A percentile compares a stretch with the other conserved stretches of the same genome.
Conservation (phyloP, 2,329 filamentous ascomycete species). For the Colletotrichum limetticola region DNA sequence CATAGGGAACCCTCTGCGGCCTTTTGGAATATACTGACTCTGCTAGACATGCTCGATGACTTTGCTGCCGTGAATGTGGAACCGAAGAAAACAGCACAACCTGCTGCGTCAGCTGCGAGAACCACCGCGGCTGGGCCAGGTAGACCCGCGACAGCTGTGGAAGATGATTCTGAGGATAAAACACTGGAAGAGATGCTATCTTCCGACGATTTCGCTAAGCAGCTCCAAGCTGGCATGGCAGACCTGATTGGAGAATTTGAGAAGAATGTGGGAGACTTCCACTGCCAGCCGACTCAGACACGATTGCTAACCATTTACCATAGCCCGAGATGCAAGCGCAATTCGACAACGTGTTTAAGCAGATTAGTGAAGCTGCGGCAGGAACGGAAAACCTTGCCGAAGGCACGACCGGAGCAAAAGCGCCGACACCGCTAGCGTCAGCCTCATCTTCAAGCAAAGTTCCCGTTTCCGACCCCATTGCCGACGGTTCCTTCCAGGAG, state of each 20-base stretch:
- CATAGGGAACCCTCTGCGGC: neutral
- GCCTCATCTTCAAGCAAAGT: slow-evolving; percentile 38
- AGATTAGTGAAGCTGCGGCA: slow-evolving; percentile 67
- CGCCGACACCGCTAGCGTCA: slow-evolving; percentile 39
- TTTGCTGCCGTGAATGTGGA: slow-evolving; percentile 77
- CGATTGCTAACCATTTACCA: slow-evolving; percentile 1
- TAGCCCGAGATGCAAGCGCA: slow-evolving; percentile 80
- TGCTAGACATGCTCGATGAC: slow-evolving; percentile 87
- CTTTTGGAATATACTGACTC: neutral
- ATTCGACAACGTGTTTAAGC: slow-evolving; percentile 81
- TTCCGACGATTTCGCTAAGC: slow-evolving; percentile 85
- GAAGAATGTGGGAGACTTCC: slow-evolving; percentile 41
- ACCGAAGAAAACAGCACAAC: slow-evolving; percentile 49
- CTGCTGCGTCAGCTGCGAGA: neutral
- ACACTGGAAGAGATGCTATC: slow-evolving; percentile 57
- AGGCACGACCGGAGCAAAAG: slow-evolving; percentile 36
- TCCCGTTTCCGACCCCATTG: slow-evolving; percentile 46
- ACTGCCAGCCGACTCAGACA: neutral
- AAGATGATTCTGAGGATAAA: slow-evolving; percentile 39
- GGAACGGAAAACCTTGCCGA: slow-evolving; percentile 33
- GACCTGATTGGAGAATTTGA: slow-evolving; percentile 80
- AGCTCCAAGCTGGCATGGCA: slow-evolving; percentile 92
- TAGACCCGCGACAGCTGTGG: slow-evolving; percentile 38
- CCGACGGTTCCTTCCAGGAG: slow-evolving; percentile 84
- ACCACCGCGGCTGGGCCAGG: slow-evolving; percentile 37